Conservation (phyloP, 2,329 filamentous ascomycete genomes). For the Fusarium lyarnte region DNA sequence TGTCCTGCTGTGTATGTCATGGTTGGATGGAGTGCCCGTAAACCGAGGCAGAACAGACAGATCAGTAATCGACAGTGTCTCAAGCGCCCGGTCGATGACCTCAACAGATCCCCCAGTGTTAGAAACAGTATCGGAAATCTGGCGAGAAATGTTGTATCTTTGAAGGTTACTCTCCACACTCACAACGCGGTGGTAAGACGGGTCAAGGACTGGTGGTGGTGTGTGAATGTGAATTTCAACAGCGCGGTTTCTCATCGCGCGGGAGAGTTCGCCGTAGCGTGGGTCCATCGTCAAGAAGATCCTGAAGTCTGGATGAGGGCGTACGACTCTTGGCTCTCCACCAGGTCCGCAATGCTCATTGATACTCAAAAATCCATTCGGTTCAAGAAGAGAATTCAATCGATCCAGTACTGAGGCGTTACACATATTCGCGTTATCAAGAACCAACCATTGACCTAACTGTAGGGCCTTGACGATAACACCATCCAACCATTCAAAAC, state of each 20-base stretch:
- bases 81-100: constrained; percentile 51
- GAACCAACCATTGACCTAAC: constrained; percentile 88
- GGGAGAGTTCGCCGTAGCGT: constrained; percentile 89
- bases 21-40: constrained; percentile 36
- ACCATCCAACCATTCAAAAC: constrained; percentile 97
- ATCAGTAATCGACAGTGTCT: constrained; percentile 60
- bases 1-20: not conserved
- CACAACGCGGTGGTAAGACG: constrained; percentile 53
- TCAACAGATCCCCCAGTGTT: constrained; percentile 38
- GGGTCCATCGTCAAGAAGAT: constrained; percentile 96
- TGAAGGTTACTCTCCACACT: constrained; percentile 61
- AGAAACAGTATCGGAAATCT: constrained; percentile 43
- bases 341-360: constrained; percentile 90
- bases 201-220: constrained; percentile 46
- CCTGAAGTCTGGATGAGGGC: constrained; percentile 85
- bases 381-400: constrained; percentile 92
- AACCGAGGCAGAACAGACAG: constrained; percentile 51
- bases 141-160: constrained; percentile 55
- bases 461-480: constrained; percentile 88
- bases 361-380: constrained; percentile 85
- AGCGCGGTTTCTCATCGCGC: constrained; percentile 95
- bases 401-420: constrained; percentile 94
- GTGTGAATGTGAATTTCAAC: constrained; percentile 83
- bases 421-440: constrained; percentile 98
- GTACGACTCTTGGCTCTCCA: constrained; percentile 81